phyloP scores from a whole-genome alignment of 2,329 filamentous ascomycete species.

The Annulohypoxylon truncatum region DNA sequence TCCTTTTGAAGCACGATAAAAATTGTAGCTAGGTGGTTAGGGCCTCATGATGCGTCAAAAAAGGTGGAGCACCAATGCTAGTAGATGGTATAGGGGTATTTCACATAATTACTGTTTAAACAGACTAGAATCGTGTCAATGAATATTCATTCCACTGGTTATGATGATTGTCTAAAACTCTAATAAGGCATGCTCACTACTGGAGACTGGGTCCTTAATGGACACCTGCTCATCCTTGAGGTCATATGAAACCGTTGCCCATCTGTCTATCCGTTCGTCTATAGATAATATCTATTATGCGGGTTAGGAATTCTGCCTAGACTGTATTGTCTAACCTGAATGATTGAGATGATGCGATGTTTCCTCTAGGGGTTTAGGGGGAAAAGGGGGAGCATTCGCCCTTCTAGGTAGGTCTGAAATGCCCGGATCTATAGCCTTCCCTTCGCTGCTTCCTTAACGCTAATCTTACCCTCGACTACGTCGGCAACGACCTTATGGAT shows the following conservation, averaged over 20 bases:
- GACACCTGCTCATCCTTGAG: not conserved
- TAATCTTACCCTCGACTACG: slow-evolving; percentile 78
- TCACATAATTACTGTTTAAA: no score
- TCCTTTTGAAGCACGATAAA: no score
- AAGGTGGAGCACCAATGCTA: no score
- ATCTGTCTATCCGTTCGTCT: slow-evolving; percentile 28
- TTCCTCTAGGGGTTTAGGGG: slow-evolving; percentile 1
- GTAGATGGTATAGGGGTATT: no score
- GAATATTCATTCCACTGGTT: not conserved
- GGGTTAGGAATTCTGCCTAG: slow-evolving; percentile 1
- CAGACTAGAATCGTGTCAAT: not conserved
- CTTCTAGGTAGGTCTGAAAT: not conserved
- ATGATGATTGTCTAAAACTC: not conserved
- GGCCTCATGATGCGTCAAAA: no score
- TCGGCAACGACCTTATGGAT: slow-evolving; percentile 82
- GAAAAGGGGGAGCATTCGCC: not conserved
- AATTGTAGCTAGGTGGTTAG: no score
- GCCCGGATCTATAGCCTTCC: slow-evolving; percentile 47
- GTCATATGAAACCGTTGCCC: not conserved
- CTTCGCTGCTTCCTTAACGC: slow-evolving; percentile 75
- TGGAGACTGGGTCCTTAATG: slow-evolving; percentile 4
- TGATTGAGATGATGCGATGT: not conserved
- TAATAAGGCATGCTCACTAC: not conserved
- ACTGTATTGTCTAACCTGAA: not conserved
- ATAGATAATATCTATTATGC: slow-evolving; percentile 27